A percentile compares a stretch with the other conserved stretches of the same genome.
phyloP scores from a whole-genome alignment of 1,284 basidiomycete species.

The Irpex sp. region DNA sequence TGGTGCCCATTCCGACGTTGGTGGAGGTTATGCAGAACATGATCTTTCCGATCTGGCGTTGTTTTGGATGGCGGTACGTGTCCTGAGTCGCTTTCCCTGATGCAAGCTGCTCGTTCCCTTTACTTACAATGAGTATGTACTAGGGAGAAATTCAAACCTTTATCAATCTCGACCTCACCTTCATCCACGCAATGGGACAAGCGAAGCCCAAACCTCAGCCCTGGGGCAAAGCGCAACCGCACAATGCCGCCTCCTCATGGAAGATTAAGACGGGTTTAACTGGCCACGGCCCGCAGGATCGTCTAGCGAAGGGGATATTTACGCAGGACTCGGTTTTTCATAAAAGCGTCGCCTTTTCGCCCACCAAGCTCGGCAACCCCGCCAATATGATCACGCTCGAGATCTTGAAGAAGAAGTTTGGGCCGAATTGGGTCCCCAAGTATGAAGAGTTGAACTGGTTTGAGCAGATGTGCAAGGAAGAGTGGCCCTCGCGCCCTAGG shows the following conservation, averaged over 20 bases:
- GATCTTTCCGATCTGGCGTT: slow-evolving; percentile 4
- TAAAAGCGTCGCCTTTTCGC: slow-evolving; percentile 3
- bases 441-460: no score
- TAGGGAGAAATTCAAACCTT: slow-evolving; percentile 17
- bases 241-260: slow-evolving; percentile 1
- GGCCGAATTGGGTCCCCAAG: no score
- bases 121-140: not conserved
- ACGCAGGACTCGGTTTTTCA: not conserved
- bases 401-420: no score
- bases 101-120: not conserved
- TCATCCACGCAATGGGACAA: slow-evolving; percentile 13
- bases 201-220: not conserved
- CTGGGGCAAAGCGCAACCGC: slow-evolving; percentile 16
- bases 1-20: slow-evolving; percentile 5
- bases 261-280: not conserved
- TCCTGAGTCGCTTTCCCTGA: no score
- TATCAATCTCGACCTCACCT: slow-evolving; percentile 19
- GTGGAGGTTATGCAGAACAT: slow-evolving; percentile 1
- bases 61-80: slow-evolving; percentile 6
- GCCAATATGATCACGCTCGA: no score
- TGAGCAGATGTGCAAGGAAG: no score
- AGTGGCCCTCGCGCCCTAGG: no score
- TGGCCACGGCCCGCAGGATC: not conserved
- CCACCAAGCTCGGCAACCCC: slow-evolving; percentile 3
- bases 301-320: not conserved